Conservation (phyloP, 2,329 filamentous ascomycete species). For the Kalmusia sp. region DNA sequence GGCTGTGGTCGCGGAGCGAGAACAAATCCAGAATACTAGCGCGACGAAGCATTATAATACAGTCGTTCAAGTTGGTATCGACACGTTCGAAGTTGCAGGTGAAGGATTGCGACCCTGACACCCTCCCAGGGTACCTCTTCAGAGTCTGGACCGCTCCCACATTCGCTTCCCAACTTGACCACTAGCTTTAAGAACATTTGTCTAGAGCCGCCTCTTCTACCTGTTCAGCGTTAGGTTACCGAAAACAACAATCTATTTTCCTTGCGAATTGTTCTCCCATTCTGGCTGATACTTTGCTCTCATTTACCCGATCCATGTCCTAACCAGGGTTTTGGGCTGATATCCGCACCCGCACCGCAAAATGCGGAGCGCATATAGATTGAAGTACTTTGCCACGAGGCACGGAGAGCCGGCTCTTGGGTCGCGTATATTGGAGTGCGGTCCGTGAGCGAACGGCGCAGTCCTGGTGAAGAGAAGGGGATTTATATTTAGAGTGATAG, state of each 20-base stretch:
- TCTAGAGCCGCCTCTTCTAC: not conserved
- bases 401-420: slow-evolving; percentile 12
- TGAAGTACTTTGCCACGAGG: slow-evolving; percentile 13
- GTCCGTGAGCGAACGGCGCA: too few species aligned
- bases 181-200: not conserved
- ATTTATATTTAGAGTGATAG: slow-evolving; percentile 9
- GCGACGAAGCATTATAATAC: too few species aligned
- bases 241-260: slow-evolving; percentile 9
- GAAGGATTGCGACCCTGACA: too few species aligned
- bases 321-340: slow-evolving; percentile 4
- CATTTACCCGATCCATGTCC: slow-evolving; percentile 14
- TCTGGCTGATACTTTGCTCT: slow-evolving; percentile 12
- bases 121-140: not conserved
- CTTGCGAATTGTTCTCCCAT: slow-evolving; percentile 6
- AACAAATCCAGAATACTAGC: not conserved
- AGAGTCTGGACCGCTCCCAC: not conserved
- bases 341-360: slow-evolving; percentile 1
- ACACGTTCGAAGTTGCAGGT: too few species aligned
- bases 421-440: not conserved
- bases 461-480: not conserved
- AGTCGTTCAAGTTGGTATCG: too few species aligned
- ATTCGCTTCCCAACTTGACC: not conserved
- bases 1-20: not conserved
- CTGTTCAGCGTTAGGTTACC: slow-evolving; percentile 8
- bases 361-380: slow-evolving; percentile 11